phyloP scores from a whole-genome alignment of 1,284 basidiomycete species.

The Cryptococcus sp. region DNA sequence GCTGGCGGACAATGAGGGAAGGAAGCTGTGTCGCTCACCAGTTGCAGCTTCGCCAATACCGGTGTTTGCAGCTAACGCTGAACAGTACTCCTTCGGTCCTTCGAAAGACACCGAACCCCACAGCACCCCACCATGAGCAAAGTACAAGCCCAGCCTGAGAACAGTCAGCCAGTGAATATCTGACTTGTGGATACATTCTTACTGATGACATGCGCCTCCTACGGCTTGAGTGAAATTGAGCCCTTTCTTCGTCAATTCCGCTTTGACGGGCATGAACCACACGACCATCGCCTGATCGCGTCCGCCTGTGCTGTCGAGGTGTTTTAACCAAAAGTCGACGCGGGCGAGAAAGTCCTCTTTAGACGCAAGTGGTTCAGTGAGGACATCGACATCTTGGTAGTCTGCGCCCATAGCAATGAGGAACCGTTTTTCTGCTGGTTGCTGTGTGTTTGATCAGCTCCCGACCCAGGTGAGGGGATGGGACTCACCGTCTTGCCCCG shows the following conservation, averaged over 20 bases:
- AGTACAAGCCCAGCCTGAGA: constrained; percentile 20
- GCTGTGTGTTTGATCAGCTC: constrained; percentile 12
- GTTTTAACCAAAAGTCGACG: constrained; percentile 18
- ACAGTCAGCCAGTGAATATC: constrained; percentile 1
- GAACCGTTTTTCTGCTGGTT: constrained; percentile 32
- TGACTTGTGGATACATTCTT: constrained; percentile 1
- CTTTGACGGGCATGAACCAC: constrained; percentile 26
- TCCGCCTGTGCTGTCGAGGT: constrained; percentile 15
- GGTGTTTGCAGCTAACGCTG: too few species aligned
- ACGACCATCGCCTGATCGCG: constrained; percentile 25
- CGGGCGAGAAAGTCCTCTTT: constrained; percentile 26
- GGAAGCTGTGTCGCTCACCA: background rate
- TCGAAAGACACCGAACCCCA: constrained; percentile 36
- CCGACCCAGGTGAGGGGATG: background rate
- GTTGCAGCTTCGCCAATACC: background rate
- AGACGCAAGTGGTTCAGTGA: constrained; percentile 16
- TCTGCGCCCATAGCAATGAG: constrained; percentile 41
- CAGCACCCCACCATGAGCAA: constrained; percentile 27
- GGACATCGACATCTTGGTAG: constrained; percentile 38
- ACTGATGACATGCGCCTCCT: constrained; percentile 24
- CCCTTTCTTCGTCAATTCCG: constrained; percentile 19
- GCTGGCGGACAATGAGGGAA: background rate
- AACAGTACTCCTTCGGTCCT: constrained; percentile 24
- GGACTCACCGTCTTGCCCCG: constrained; percentile 16
- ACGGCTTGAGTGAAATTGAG: constrained; percentile 26